These are phyloP conservation scores for Linanthus parryae DNA, from an alignment of 148 eudicot genomes.

Conservation along the genomic window DNA sequence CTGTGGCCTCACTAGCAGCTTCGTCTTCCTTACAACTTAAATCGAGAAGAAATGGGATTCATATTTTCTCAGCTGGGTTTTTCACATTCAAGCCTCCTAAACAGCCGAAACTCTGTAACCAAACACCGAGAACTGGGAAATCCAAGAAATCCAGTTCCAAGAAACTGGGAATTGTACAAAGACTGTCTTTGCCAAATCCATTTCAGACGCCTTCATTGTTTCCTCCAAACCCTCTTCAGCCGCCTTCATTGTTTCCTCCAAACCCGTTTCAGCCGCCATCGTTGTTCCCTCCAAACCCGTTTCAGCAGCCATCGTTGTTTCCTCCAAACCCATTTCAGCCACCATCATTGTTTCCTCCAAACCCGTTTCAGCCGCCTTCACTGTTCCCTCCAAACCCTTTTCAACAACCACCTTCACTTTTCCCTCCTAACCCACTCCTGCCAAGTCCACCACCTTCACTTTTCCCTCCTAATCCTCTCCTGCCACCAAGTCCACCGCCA, in stretches of 20 bases:
- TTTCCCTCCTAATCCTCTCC: no score
- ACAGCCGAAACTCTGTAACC: constrained; percentile 51
- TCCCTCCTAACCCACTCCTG: no score
- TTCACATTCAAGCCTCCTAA: constrained; percentile 69
- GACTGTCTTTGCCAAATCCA: constrained; percentile 14
- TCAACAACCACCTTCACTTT: constrained; percentile 40
- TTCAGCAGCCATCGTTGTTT: no score
- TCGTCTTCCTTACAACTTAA: constrained; percentile 53
- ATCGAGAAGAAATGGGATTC: constrained; percentile 32
- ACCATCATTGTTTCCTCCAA: neutral
- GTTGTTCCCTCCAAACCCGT: constrained; percentile 32
- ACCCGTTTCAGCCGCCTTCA: constrained; percentile 9
- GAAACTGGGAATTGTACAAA: constrained; percentile 9
- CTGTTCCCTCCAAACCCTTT: constrained; percentile 31
- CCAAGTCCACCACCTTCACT: no score
- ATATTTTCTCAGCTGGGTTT: constrained; percentile 66
- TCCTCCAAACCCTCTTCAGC: constrained; percentile 19
- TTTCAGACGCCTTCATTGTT: constrained; percentile 17
- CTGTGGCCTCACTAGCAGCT: constrained; percentile 53
- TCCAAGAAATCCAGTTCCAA: constrained; percentile 13
- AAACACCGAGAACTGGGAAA: constrained; percentile 27
- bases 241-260: constrained; percentile 22
- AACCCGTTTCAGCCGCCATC: constrained; percentile 19
- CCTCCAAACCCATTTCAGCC: neutral
- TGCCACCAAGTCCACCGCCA: no score